Evolutionary conservation across 177 flowering plant species (phyloP), one percentile per base, ranked within the genome.

Genomic region (Vitis hybrid): DNA sequence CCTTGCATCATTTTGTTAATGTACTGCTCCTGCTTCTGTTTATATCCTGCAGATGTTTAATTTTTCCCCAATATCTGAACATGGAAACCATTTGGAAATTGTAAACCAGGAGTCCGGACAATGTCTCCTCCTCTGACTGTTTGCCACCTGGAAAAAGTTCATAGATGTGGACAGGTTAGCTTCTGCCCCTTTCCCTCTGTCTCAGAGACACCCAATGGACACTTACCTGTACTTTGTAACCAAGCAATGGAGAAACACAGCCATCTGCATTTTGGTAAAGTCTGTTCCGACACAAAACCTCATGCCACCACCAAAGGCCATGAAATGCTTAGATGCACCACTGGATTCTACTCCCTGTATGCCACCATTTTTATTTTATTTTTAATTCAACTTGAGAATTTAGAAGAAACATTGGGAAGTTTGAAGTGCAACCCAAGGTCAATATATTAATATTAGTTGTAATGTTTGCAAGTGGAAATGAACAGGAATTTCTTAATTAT

Each of bases 301-400:
- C 97, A 90, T 82, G 29, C 98, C 98, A 39, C 98, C 97, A 65
- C 97, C 97, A 72, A 94, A 94, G 56, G 97, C 97, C 97, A 94
- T 92, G 89, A 92, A 94, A 75, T 87, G 70, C 79, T 84, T 92
- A 0, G 94, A 77, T 56, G 85, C 94, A 33, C 87, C 86, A 70
- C 80, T 82, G 51, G 76, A 12, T 70, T 90, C 91, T 50, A 71
- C 16, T 52, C 86, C 91, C 96, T 93, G 86, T 48, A 67, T 26
- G 13, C 33, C 21, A 22, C 58, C 39, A 67, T 56, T 18, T 52
- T 26, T 12, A 65, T 21, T 22, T 51, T 51, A 50, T 26, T 51
- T 51, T 29, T 29, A 29, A 39, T 39, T 39, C 48, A 55, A 7
- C 19, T 60, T 48, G 65, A 70, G 39, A 52, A 53, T 55, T 56